Base-by-base conservation (phyloP, 768 basidiomycete species). In the Tylopilus balloui region DNA sequence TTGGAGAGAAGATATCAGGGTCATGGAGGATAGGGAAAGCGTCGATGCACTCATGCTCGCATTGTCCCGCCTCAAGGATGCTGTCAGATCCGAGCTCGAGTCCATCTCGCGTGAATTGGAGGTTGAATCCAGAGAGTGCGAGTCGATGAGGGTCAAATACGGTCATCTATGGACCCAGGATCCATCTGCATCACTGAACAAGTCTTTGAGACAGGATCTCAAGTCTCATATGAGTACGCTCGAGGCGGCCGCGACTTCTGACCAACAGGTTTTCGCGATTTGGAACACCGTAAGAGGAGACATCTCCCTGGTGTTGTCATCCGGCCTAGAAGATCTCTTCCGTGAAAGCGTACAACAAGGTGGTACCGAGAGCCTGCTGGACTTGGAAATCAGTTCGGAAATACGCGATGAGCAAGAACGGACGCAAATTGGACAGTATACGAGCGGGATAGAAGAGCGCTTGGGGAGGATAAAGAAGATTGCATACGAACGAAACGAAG, bases 81-180 rank as follows among this genome's bases (percentile, higher is more conserved):
- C 62, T 13, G 86, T 86, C 13, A 72, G 71, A 48, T 59, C 67
- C 10, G 84, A 85, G 35, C 73, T 99, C 36, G 81, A 89, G 9
- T 64, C 69, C 19, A 66, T 86, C 34, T 74, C 77, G 3, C 70
- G 75, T 4, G 83, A 92, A 41, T 70, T 99, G 34, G 94, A 96
- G 14, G 69, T 71, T 32, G 96, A 98, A 68, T 83, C 81, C 28
- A 73, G 83, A 55, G 92, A 93, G 40, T 97, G 93, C 68, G 95
- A 99, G 69, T 73, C 78, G 42, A 81, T 85, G 83, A 74, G 93
- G 47, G 86, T 92, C 60, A 87, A 87, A 66, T 94, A 91, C 66
- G 86, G 86, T 25, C 85, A 92, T 56, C 66, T 80, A 24, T 97
- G 91, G 86, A 83, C 86, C 8, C 94, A 96, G 67, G 78, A 80